These are phyloP conservation scores for Croton laevigatus DNA, from an alignment of 441 rosid species.

Conservation along the genomic window DNA sequence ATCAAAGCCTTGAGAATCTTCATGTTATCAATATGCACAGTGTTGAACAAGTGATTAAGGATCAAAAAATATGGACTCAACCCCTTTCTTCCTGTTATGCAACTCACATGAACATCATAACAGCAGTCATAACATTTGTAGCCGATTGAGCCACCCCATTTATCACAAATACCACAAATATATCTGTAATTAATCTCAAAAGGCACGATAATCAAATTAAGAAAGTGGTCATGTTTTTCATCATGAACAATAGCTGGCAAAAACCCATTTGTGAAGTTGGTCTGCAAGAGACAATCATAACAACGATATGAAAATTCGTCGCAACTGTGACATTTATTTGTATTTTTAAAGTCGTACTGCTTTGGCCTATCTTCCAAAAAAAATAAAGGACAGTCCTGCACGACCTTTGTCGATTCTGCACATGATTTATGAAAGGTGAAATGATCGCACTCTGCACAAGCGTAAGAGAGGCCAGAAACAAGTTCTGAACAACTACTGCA, in stretches of 20 bases:
- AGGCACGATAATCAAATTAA: background rate
- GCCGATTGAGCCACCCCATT: background rate
- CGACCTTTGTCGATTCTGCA: background rate
- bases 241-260: background rate
- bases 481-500: background rate
- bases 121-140: background rate
- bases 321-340: background rate
- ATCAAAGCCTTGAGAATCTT: slow-evolving; percentile 61
- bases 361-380: background rate
- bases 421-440: slow-evolving; percentile 3
- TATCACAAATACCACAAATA: background rate
- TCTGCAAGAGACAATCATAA: slow-evolving; percentile 9
- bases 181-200: background rate
- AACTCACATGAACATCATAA: background rate
- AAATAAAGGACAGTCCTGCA: background rate
- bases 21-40: slow-evolving; percentile 66
- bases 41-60: slow-evolving; percentile 42
- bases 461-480: background rate
- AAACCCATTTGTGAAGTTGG: background rate
- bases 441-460: background rate
- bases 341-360: background rate
- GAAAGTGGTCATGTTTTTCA: background rate
- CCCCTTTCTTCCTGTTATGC: too few species aligned
- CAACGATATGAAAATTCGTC: background rate
- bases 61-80: too few species aligned